Evolutionary conservation across 306 rosid species (phyloP).

Genomic region (cucumber (Cucumis sativus)): Cucumber_9930_V3 NC_026659.2:31487501-31488000

Average conservation of each 20-base stretch:
- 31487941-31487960: constrained; percentile 15
- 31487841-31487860: constrained; percentile 61
- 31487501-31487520: background rate
- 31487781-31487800: constrained; percentile 16
- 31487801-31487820: constrained; percentile 34
- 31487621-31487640: background rate
- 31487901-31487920: constrained; percentile 40
- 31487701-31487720: constrained; percentile 44
- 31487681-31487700: too few species aligned
- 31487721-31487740: constrained; percentile 27
- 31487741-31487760: constrained; percentile 17
- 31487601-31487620: background rate
- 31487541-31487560: background rate
- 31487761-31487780: constrained; percentile 32
- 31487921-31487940: constrained; percentile 48
- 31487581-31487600: background rate
- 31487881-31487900: constrained; percentile 33
- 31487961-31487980: background rate
- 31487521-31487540: background rate
- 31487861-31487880: constrained; percentile 58
- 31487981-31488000: background rate
- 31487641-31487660: constrained; percentile 1
- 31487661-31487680: background rate
- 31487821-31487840: constrained; percentile 41
- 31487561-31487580: background rate